phyloP scores from a whole-genome alignment of 2,329 filamentous ascomycete genomes.

The Thermoascus crustaceus region DNA sequence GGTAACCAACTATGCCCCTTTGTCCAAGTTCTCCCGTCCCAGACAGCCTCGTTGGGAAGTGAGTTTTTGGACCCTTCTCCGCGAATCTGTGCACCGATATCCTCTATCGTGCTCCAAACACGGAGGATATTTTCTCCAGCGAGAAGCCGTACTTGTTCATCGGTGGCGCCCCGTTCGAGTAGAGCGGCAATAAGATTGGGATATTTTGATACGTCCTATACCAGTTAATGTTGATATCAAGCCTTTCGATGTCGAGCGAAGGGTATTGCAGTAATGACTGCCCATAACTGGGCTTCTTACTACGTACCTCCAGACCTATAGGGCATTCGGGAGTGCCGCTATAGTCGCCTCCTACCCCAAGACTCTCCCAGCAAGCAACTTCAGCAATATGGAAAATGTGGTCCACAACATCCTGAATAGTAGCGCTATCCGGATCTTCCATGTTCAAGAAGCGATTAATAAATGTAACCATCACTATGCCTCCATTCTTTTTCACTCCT shows the following conservation, averaged over 20 bases:
- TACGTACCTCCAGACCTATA: slow-evolving; percentile 6
- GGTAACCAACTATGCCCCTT: background rate
- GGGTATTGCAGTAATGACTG: no score
- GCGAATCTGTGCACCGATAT: slow-evolving; percentile 4
- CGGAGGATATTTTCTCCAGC: slow-evolving; percentile 8
- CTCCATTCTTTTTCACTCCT: slow-evolving; percentile 11
- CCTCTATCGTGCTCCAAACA: slow-evolving; percentile 6
- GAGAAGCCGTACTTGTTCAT: slow-evolving; percentile 5
- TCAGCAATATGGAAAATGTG: slow-evolving; percentile 9
- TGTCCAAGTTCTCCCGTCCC: slow-evolving; percentile 6
- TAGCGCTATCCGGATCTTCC: slow-evolving; percentile 17
- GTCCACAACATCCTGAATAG: slow-evolving; percentile 27
- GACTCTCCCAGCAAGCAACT: slow-evolving; percentile 8
- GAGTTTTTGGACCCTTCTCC: slow-evolving; percentile 2
- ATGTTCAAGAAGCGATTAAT: slow-evolving; percentile 12
- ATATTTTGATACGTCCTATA: slow-evolving; percentile 17
- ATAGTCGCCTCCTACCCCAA: slow-evolving; percentile 9
- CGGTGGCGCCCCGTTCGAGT: slow-evolving; percentile 7
- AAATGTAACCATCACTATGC: slow-evolving; percentile 20
- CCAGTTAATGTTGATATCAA: background rate
- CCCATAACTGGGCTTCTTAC: no score
- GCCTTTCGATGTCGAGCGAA: background rate
- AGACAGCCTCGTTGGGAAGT: slow-evolving; percentile 5
- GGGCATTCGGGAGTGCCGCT: slow-evolving; percentile 4
- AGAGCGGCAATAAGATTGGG: slow-evolving; percentile 7